Evolutionary conservation across 352 stramenopile genomes (phyloP).

Genomic region (Phytopythium vexans): DNA sequence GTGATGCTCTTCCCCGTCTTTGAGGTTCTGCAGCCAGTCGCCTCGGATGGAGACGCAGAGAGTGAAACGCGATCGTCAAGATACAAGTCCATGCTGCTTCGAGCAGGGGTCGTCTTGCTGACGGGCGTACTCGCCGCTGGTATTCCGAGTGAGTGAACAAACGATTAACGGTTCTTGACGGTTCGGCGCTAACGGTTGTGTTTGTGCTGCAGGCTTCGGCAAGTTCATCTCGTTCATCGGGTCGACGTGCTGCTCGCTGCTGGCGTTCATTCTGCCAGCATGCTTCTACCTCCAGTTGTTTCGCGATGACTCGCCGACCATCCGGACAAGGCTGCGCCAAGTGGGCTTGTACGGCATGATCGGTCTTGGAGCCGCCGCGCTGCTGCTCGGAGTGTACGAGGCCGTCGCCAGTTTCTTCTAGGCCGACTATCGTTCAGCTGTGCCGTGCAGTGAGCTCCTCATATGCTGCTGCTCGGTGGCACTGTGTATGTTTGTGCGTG

Average conservation of each 20-base stretch:
- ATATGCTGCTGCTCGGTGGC: too few species aligned
- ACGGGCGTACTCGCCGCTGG: slow-evolving; percentile 76
- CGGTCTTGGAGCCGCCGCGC: slow-evolving; percentile 29
- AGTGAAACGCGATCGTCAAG: slow-evolving; percentile 8
- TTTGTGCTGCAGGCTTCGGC: slow-evolving; percentile 73
- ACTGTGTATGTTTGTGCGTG: too few species aligned
- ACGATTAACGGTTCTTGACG: too few species aligned
- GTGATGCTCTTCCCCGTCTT: slow-evolving; percentile 93
- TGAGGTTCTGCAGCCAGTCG: slow-evolving; percentile 51
- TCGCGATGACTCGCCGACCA: slow-evolving; percentile 23
- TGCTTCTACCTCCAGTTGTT: slow-evolving; percentile 85
- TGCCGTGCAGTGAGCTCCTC: too few species aligned
- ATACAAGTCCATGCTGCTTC: slow-evolving; percentile 36
- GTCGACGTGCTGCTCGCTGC: slow-evolving; percentile 84
- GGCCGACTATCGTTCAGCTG: background rate
- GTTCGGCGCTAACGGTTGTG: background rate
- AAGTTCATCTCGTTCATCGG: slow-evolving; percentile 91
- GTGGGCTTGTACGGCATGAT: slow-evolving; percentile 36
- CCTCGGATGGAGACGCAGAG: slow-evolving; percentile 11
- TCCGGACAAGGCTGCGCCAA: slow-evolving; percentile 15
- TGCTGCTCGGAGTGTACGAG: slow-evolving; percentile 31
- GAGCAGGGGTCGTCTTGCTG: slow-evolving; percentile 60
- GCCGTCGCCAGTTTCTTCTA: slow-evolving; percentile 25
- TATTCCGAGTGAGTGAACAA: slow-evolving; percentile 47
- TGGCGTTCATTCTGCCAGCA: slow-evolving; percentile 88